Base-by-base conservation (phyloP, 495 filamentous ascomycete genomes). In the Xylaria flabelliformis region DNA sequence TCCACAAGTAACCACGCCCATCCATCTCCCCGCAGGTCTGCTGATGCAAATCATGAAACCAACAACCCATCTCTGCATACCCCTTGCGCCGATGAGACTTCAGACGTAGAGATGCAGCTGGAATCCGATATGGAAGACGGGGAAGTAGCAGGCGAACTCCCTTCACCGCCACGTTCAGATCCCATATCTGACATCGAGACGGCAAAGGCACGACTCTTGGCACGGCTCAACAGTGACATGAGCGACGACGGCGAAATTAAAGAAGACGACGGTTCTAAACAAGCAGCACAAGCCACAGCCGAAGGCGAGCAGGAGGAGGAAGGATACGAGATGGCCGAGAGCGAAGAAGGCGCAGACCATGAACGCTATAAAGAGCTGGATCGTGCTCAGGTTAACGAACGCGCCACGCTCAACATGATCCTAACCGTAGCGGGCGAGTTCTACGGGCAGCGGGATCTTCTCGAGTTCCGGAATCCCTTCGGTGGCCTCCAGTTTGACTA, bases 401-500 rank as follows among this genome's bases (percentile, higher is more conserved):
- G 83, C 65, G 85, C 83, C 26, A 91, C 92, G 67, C 84, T 97
- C 8, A 95, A 97, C 78, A 97, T 97, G 93, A 93, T 97, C 70
- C 85, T 99, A 66, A 95, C 93, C 0, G 85, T 99, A 36, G 91
- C 92, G 50, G 96, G 94, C 74, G 94, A 97, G 81, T 90, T 92
- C 75, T 99, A 92, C 80, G 94, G 96, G 3, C 96, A 99, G 83
- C 85, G 90, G 69, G 96, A 99, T 81, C 82, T 99, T 44, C 82
- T 98, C 61, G 88, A 90, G 75, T 90, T 89, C 64, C 85, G 94
- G 53, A 86, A 91, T 66, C 85, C 85, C 19, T 87, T 87, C 69
- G 75, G 76, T 15, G 79, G 78, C 19, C 65, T 76, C n/a, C 71
- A 78, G 66, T 66, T 72, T 17, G 77, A 76, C 73, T 75, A 79